Evolutionary conservation across 192 early-diverging fungal species (phyloP), one percentile per base, ranked within the genome.

Genomic region (Coemansia javaensis): DNA sequence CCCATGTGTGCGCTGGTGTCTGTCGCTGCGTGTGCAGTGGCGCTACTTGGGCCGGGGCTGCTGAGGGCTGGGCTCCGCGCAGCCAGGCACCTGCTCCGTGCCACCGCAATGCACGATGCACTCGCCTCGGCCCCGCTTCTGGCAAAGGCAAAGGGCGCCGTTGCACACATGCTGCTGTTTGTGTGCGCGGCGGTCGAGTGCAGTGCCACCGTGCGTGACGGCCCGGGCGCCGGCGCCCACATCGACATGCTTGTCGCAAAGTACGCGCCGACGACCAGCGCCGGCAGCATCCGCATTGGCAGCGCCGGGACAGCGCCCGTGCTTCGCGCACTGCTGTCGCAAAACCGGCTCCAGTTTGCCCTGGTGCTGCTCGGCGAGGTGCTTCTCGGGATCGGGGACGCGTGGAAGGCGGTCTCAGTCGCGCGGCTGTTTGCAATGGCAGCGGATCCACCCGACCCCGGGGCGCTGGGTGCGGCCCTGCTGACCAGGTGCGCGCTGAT

Each of bases 351-450:
- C 0, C 22, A 27, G 6, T 27, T 59, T 14, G 25, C 31, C 17
- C 17, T 17, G 27, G 22, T 46, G 15, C 23, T 33, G 5, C 31
- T 52, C 10, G 35, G 49, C 4, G 57, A 50, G 18, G 22, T 28
- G 10, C 30, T 50, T 15, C 45, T 59, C 13, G 56, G 57, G 1
- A 11, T 34, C 7, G 16, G 23, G 10, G 28, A 50, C 8, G 40
- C 43, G 9, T 61, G 65, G 65, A 40, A 27, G 17, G 16, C 15
- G 11, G 21, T 60, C 14, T 21, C 47, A 9, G n/a, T 51, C 24
- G 40, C 22, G 23, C 21, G 20, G 17, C 32, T 67, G 7, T 67
- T 59, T 36, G 44, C 47, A 1, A 32, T 47, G 22, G 38, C 23
- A 0, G 15, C 21, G 13, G 13, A 44, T 12, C 35, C 16, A 1